phyloP scores from a whole-genome alignment of 345 rosid species.

The Eucalyptus marginata region DNA sequence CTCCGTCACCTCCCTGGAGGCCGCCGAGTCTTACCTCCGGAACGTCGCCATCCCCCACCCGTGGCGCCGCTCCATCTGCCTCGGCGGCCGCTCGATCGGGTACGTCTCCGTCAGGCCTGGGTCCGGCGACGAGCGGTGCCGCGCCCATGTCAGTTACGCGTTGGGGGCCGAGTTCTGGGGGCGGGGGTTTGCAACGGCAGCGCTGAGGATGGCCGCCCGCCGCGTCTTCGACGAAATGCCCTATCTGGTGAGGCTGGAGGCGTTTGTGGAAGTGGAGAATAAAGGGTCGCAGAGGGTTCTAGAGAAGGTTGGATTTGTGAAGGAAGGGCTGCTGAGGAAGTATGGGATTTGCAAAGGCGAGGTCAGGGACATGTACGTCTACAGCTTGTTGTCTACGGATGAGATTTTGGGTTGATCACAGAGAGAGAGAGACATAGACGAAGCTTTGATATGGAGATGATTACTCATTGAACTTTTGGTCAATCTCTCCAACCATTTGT shows the following conservation, averaged over 20 bases:
- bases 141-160: slow-evolving; percentile 27
- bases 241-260: slow-evolving; percentile 42
- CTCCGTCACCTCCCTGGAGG: slow-evolving; percentile 18
- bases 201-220: slow-evolving; percentile 19
- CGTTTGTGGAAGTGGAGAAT: slow-evolving; percentile 43
- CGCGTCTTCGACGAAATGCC: slow-evolving; percentile 15
- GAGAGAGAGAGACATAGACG: background rate
- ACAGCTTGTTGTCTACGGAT: slow-evolving; percentile 24
- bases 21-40: slow-evolving; percentile 10
- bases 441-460: background rate
- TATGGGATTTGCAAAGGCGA: slow-evolving; percentile 31
- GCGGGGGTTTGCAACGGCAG: slow-evolving; percentile 18
- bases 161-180: slow-evolving; percentile 31
- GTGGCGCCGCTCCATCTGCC: slow-evolving; percentile 36
- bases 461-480: background rate
- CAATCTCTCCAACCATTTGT: background rate
- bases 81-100: slow-evolving; percentile 28
- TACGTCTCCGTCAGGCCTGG: slow-evolving; percentile 21
- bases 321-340: slow-evolving; percentile 55
- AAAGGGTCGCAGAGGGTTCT: slow-evolving; percentile 42
- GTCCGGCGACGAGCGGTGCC: slow-evolving; percentile 15
- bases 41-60: slow-evolving; percentile 24
- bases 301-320: slow-evolving; percentile 49
- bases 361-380: slow-evolving; percentile 35
- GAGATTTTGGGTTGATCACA: background rate